Conservation (phyloP, 2,329 filamentous ascomycete species). For the Fusarium tuaranense region DNA sequence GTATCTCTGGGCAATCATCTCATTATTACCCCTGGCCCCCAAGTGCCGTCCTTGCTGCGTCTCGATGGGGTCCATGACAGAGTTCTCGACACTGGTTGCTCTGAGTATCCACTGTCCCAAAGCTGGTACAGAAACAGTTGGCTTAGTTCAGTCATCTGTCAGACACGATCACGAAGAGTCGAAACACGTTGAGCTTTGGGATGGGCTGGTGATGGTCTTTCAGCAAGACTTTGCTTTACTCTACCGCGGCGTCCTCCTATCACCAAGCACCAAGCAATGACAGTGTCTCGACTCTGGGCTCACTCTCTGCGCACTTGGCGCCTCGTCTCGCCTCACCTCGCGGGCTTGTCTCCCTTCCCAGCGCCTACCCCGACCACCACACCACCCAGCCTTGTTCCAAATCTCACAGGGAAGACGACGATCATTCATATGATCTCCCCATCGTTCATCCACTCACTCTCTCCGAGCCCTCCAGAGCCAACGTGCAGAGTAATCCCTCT, state of each 20-base stretch:
- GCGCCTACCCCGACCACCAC: slow-evolving; percentile 16
- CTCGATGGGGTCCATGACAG: slow-evolving; percentile 24
- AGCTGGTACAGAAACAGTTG: slow-evolving; percentile 28
- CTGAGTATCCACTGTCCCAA: slow-evolving; percentile 30
- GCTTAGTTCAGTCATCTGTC: slow-evolving; percentile 15
- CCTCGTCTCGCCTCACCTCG: slow-evolving; percentile 32
- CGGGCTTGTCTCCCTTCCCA: slow-evolving; percentile 17
- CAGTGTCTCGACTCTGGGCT: slow-evolving; percentile 19
- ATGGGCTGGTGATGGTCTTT: not conserved
- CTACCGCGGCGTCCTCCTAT: slow-evolving; percentile 3
- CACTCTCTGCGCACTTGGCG: slow-evolving; percentile 20
- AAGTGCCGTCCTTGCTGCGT: slow-evolving; percentile 33
- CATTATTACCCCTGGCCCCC: slow-evolving; percentile 26
- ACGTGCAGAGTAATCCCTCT: slow-evolving; percentile 1
- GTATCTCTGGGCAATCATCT: slow-evolving; percentile 17
- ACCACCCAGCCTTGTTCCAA: slow-evolving; percentile 30
- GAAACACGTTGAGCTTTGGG: slow-evolving; percentile 23
- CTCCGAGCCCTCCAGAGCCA: slow-evolving; percentile 19
- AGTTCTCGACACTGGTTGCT: slow-evolving; percentile 16
- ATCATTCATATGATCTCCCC: slow-evolving; percentile 41
- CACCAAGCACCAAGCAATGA: slow-evolving; percentile 2
- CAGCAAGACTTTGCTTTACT: slow-evolving; percentile 2
- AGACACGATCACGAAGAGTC: slow-evolving; percentile 14
- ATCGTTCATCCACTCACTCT: slow-evolving; percentile 31
- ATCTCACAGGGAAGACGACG: slow-evolving; percentile 40